Evolutionary conservation across 192 early-diverging fungal species (phyloP), one percentile per base, ranked within the genome.

Genomic region (Gryganskiella cystojenkinii): DNA sequence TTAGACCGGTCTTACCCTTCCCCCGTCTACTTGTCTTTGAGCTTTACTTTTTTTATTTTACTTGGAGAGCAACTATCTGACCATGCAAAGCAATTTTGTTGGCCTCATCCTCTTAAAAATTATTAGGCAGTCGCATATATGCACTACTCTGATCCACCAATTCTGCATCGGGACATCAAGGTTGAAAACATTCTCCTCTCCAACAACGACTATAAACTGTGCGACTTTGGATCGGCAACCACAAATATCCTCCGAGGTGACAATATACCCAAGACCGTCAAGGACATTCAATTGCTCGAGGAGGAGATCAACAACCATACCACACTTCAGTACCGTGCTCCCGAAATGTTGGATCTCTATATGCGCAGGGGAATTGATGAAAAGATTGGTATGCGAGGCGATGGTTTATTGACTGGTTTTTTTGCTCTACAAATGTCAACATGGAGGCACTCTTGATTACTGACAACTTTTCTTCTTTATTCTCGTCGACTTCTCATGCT

Each of bases 291-390:
- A 59, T 67, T 71, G 11, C 43, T 97, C 34, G 96, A 99, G 56
- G 97, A 98, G 11, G 97, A 99, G 64, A 90, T 99, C 54, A 90
- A 91, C 74, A 88, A 87, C 58, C 88, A 90, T 64, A 99, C 97
- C 1, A 99, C 97, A 22, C 74, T 96, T 24, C 95, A 99, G 79
- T 99, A 99, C 82, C 86, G 97, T 17, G 91, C 97, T 2, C 97
- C 97, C 3, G 97, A 99, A 78, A 91, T 99, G 89, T 85, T 95
- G 64, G 96, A 99, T 84, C 70, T 99, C 56, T 98, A 96, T 74
- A 85, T 92, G 82, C 90, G 87, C 42, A 75, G 82, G 33, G 94
- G 94, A 2, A 80, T 99, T 33, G 91, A 88, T 63, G 95, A 96
- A 67, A 96, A 97, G 71, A 90, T 94, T 28, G 76, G 76, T 79